Evolutionary conservation across 768 basidiomycete genomes (phyloP), one percentile per base, ranked within the genome.

Genomic region (Kondoa malvinella): DNA sequence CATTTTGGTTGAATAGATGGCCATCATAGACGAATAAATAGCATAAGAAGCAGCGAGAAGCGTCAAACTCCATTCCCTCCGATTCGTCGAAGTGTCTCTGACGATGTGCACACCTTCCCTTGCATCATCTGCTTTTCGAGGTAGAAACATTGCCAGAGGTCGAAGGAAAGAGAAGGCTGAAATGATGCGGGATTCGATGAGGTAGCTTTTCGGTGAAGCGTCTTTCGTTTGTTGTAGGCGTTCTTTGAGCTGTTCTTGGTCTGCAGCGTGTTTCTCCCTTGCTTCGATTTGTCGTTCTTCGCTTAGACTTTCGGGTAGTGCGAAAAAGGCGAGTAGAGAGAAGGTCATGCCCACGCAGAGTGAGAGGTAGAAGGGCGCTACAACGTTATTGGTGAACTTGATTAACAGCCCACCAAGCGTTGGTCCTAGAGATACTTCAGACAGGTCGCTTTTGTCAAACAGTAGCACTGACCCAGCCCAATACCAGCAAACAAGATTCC

Each of bases 301-400:
- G 1, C 76, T 76, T 0, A 79, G 72, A 12, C 77, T 78, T 71
- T 80, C 80, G 26, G 80, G 80, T 8, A 80, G 68, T 27, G 78
- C 14, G 63, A 77, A 63, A 21, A 74, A 32, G 26, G 75, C 68
- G 57, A 76, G 15, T 27, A 74, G 58, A n/a, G 76, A 66, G 57
- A 73, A 76, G 56, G 70, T 8, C 29, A 57, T 31, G 65, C 76
- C 76, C 1, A 77, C 57, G 1, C 58, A 30, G 14, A 76, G 67
- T 14, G 75, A 74, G 69, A 77, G 68, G 72, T 80, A 80, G 73
- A 80, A 80, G 21, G 78, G 78, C 1, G 70, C 68, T 2, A 75
- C 50, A 29, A 69, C 57, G 40, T 64, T 65, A 4, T 31, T 62
- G 17, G 65, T 76, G 25, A 68, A 63, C 15, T 67, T 62, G 72